Evolutionary conservation across 306 rosid species (phyloP).

Genomic region (Cicer chorassanicum): DNA sequence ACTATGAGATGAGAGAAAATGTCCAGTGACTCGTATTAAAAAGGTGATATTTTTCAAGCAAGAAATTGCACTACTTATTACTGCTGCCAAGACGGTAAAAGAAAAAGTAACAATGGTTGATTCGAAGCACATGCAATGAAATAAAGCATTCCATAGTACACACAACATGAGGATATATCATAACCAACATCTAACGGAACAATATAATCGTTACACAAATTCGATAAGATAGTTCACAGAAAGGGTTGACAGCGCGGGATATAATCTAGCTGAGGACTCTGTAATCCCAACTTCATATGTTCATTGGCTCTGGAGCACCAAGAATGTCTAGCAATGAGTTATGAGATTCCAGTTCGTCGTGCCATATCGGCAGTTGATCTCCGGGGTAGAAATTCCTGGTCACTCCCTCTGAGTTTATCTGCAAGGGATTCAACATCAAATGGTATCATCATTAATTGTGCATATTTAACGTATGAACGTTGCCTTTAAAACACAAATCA

Average conservation of each 20-base stretch:
- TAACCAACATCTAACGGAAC: constrained; percentile 38
- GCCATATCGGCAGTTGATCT: constrained; percentile 86
- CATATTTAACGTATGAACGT: not conserved
- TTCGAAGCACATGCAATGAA: constrained; percentile 3
- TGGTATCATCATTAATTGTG: constrained; percentile 9
- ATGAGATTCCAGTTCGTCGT: constrained; percentile 87
- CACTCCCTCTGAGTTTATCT: constrained; percentile 95
- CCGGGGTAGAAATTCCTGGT: constrained; percentile 82
- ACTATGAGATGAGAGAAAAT: not conserved
- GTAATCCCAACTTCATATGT: constrained; percentile 52
- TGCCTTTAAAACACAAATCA: not conserved
- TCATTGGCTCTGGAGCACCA: constrained; percentile 80
- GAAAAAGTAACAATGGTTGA: not conserved
- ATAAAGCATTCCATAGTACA: constrained; percentile 22
- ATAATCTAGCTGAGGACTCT: constrained; percentile 32
- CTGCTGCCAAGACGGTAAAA: not conserved
- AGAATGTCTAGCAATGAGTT: constrained; percentile 78
- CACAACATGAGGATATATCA: constrained; percentile 22
- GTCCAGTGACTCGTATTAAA: not conserved
- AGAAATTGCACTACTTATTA: too few relatives aligned
- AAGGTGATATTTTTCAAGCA: not conserved
- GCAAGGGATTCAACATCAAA: constrained; percentile 41
- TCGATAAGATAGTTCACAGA: constrained; percentile 13
- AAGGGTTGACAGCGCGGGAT: not conserved
- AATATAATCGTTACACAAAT: constrained; percentile 28